Conservation (phyloP, 306 rosid species). For the Ormosia emarginata region DNA sequence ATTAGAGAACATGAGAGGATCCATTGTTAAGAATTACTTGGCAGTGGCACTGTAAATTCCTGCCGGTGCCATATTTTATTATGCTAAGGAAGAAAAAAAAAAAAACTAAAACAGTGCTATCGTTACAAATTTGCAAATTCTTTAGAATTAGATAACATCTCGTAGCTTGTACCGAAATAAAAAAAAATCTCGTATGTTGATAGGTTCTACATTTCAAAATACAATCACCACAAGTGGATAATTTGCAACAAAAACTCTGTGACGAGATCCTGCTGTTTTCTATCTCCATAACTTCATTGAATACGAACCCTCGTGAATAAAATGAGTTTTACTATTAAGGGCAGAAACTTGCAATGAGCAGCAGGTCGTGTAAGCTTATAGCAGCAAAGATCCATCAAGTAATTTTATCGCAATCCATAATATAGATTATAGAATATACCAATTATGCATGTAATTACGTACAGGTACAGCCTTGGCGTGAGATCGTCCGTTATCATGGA, state of each 20-base stretch:
- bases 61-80: background rate
- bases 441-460: conserved; percentile 2
- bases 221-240: background rate
- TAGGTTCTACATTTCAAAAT: background rate
- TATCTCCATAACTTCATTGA: background rate
- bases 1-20: no score
- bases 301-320: background rate
- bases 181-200: background rate
- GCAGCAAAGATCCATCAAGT: background rate
- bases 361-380: background rate
- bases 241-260: background rate
- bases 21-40: background rate
- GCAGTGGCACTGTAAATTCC: background rate
- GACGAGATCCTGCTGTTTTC: background rate
- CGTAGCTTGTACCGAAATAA: background rate
- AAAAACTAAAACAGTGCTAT: background rate
- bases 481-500: background rate
- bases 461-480: background rate
- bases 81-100: background rate
- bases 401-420: background rate
- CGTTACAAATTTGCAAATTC: background rate
- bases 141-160: background rate
- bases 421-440: background rate
- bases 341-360: background rate
- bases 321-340: background rate